Base-by-base conservation (phyloP, 345 rosid genomes). In the Microthlaspi erraticum region DNA sequence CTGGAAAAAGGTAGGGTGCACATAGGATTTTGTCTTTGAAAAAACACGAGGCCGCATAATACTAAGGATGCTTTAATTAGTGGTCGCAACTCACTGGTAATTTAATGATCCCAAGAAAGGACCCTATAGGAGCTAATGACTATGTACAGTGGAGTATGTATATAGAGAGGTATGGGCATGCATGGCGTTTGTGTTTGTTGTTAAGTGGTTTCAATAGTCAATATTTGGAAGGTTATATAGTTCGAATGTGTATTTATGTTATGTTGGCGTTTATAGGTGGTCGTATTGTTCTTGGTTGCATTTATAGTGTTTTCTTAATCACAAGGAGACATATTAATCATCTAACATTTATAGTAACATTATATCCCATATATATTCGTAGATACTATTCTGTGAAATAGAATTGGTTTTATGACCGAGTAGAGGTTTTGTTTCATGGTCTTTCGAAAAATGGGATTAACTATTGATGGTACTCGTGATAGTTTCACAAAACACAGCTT, bases 101-200 rank as follows among this genome's bases (percentile, higher is more conserved):
- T 7, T 57, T 38, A 73, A 19, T 41, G 77, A 73, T 73, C 77
- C 77, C 77, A 34, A 66, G 48, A 73, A 73, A 66, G 59, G 67
- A 58, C 72, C 72, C 43, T 65, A 57, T 65, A 65, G 77, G 60
- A 72, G 60, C 58, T 37, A 29, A n/a, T 65, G 45, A 19, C 60
- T 57, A 39, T 63, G 53, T 48, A 10, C 60, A 31, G 31, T 39
- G 60, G 12, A 63, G 44, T 37, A 29, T 72, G 64, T 16, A 23
- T 34, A 20, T 29, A 34, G 31, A 72, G 50, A 72, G 43, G 34
- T 32, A 72, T 56, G 34, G 57, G 49, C 56, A 39, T 54, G 50
- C 56, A 39, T 54, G 50, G 64, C 50, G 42, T 64, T 55, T 55
- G 50, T 29, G 70, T 64, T 72, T 72, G 77, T 45, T 72, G 42